Conservation (phyloP, 2,329 filamentous ascomycete genomes). For the Penicillium sp. region DNA sequence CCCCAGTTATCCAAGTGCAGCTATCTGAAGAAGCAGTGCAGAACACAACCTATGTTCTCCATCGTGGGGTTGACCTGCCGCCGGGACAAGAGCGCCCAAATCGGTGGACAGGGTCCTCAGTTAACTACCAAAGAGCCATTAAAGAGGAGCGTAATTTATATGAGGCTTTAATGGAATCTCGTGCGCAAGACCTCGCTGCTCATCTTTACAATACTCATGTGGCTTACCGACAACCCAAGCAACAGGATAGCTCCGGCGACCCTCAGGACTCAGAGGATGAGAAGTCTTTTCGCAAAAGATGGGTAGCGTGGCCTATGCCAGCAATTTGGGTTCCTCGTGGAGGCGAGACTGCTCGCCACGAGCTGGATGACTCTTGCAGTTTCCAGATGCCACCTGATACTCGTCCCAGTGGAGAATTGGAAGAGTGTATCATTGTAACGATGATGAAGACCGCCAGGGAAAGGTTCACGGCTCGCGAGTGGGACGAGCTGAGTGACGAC, state of each 20-base stretch:
- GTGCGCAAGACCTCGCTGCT: slow-evolving; percentile 65
- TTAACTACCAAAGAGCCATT: slow-evolving; percentile 83
- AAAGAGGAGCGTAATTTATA: slow-evolving; percentile 73
- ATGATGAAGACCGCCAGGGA: slow-evolving; percentile 68
- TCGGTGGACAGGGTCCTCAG: slow-evolving; percentile 53
- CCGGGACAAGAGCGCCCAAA: slow-evolving; percentile 57
- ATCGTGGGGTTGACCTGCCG: slow-evolving; percentile 22
- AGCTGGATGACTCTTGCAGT: slow-evolving; percentile 54
- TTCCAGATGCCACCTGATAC: slow-evolving; percentile 47
- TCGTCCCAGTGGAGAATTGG: slow-evolving; percentile 61
- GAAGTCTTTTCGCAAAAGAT: slow-evolving; percentile 55
- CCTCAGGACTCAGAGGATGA: slow-evolving; percentile 11
- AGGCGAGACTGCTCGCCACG: slow-evolving; percentile 50
- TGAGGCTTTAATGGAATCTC: slow-evolving; percentile 61
- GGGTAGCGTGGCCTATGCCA: slow-evolving; percentile 84
- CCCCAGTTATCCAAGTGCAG: background rate
- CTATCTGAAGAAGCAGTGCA: background rate
- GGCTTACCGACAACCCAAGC: slow-evolving; percentile 55
- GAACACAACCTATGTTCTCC: slow-evolving; percentile 15
- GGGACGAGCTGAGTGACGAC: slow-evolving; percentile 16
- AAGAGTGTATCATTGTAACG: slow-evolving; percentile 67
- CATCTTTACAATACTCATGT: slow-evolving; percentile 79
- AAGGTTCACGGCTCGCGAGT: slow-evolving; percentile 52
- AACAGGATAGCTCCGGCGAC: slow-evolving; percentile 9
- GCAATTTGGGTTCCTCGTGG: slow-evolving; percentile 60